Conservation (phyloP, 805 yeast species). For the Isabelozyma heimii region DNA sequence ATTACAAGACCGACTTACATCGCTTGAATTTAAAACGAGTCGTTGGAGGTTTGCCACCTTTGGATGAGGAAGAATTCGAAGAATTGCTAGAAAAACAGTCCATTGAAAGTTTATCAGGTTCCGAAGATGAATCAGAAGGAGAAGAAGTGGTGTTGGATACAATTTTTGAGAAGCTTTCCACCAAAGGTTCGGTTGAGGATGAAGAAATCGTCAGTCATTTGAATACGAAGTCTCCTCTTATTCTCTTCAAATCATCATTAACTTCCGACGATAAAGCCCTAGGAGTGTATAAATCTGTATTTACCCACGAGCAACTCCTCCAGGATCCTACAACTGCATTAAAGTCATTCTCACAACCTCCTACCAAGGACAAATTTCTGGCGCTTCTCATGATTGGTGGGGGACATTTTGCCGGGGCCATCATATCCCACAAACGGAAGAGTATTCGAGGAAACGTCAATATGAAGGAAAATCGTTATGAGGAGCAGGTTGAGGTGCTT, state of each 20-base stretch:
- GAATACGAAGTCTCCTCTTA: constrained; percentile 69
- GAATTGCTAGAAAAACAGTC: constrained; percentile 47
- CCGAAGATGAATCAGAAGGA: constrained; percentile 30
- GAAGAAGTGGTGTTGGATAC: constrained; percentile 15
- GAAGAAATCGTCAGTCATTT: constrained; percentile 47
- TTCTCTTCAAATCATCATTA: constrained; percentile 51
- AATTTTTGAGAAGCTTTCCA: constrained; percentile 13
- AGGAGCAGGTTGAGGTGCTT: constrained; percentile 63
- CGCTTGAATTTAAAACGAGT: constrained; percentile 58
- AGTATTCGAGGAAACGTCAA: constrained; percentile 55
- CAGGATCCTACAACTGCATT: constrained; percentile 51
- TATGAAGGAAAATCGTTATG: constrained; percentile 46
- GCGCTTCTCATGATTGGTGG: constrained; percentile 95
- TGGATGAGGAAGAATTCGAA: constrained; percentile 61
- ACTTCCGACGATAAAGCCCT: constrained; percentile 49
- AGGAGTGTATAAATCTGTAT: constrained; percentile 66
- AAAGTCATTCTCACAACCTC: constrained; percentile 27
- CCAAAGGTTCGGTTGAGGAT: constrained; percentile 18
- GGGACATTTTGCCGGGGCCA: constrained; percentile 97
- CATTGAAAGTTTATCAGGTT: constrained; percentile 59
- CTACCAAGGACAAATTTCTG: constrained; percentile 42
- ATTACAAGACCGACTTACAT: constrained; percentile 59
- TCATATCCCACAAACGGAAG: constrained; percentile 67
- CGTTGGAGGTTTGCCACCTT: constrained; percentile 40
- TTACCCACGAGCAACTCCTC: constrained; percentile 38